These are phyloP conservation scores for Brassica balearica DNA, from an alignment of 441 rosid genomes.

Conservation along the genomic window DNA sequence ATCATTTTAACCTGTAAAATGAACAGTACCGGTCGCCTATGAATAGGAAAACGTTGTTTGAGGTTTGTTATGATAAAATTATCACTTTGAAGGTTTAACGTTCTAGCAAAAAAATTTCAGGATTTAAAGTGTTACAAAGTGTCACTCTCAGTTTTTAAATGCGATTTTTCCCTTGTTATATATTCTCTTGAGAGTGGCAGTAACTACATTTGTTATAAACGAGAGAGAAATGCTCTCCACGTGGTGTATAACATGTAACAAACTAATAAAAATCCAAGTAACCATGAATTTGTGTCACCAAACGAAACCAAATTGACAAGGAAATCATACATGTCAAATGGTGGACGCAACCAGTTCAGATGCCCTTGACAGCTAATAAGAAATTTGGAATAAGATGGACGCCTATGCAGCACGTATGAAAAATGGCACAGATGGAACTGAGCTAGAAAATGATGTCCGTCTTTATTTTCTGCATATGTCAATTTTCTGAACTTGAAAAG, in stretches of 20 bases:
- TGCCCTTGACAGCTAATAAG: background rate
- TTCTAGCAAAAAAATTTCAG: no score
- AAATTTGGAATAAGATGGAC: background rate
- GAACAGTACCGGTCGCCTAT: no score
- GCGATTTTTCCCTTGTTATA: background rate
- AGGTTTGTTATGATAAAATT: no score
- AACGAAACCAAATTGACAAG: background rate
- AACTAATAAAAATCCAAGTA: background rate
- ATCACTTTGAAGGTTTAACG: no score
- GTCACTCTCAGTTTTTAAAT: no score
- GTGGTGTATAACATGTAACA: background rate
- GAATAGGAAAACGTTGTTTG: no score
- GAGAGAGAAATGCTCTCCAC: slow-evolving; percentile 11
- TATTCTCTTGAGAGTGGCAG: background rate
- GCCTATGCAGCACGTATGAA: slow-evolving; percentile 3
- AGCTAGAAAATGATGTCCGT: background rate
- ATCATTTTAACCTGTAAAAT: no score
- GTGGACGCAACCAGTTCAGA: background rate
- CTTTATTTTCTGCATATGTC: background rate
- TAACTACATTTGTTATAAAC: background rate
- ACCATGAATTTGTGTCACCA: background rate
- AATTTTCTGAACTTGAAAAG: background rate
- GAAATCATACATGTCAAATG: background rate
- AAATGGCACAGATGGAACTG: background rate
- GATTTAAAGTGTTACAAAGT: no score